These are phyloP conservation scores for Pseudonitzschia delicatissima DNA, from an alignment of 108 stramenopile genomes.

Conservation along the genomic window DNA sequence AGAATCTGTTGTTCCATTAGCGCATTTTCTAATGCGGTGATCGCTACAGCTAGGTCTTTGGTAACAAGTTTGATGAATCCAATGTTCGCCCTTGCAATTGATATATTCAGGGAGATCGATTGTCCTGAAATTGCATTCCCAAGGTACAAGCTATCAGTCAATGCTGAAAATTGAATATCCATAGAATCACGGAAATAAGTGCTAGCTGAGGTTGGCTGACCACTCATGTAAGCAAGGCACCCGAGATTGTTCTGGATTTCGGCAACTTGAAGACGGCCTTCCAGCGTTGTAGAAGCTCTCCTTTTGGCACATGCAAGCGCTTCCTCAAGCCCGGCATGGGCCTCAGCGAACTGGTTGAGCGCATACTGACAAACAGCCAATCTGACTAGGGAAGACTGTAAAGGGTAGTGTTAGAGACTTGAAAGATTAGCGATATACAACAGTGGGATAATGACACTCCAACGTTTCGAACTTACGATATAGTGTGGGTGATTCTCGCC, in stretches of 20 bases:
- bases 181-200: slow-evolving; percentile 38
- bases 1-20: slow-evolving; percentile 44
- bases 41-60: slow-evolving; percentile 29
- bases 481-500: slow-evolving; percentile 37
- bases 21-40: slow-evolving; percentile 36
- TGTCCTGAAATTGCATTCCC: slow-evolving; percentile 26
- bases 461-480: slow-evolving; percentile 27
- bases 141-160: slow-evolving; percentile 39
- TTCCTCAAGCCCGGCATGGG: slow-evolving; percentile 29
- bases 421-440: slow-evolving; percentile 4
- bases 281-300: background rate
- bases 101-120: slow-evolving; percentile 39
- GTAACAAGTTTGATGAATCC: slow-evolving; percentile 40
- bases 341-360: slow-evolving; percentile 32
- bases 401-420: background rate
- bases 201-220: slow-evolving; percentile 25
- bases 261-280: slow-evolving; percentile 39
- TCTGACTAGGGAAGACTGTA: slow-evolving; percentile 35
- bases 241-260: slow-evolving; percentile 58
- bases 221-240: slow-evolving; percentile 40
- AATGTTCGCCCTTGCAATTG: slow-evolving; percentile 43
- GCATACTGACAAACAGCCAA: slow-evolving; percentile 42
- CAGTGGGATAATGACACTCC: background rate
- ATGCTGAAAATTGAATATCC: slow-evolving; percentile 32
- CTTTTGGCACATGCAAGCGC: slow-evolving; percentile 26